These are phyloP conservation scores for Plantago lanceolata DNA, from an alignment of 305 asterid genomes.

Conservation along the genomic window DNA sequence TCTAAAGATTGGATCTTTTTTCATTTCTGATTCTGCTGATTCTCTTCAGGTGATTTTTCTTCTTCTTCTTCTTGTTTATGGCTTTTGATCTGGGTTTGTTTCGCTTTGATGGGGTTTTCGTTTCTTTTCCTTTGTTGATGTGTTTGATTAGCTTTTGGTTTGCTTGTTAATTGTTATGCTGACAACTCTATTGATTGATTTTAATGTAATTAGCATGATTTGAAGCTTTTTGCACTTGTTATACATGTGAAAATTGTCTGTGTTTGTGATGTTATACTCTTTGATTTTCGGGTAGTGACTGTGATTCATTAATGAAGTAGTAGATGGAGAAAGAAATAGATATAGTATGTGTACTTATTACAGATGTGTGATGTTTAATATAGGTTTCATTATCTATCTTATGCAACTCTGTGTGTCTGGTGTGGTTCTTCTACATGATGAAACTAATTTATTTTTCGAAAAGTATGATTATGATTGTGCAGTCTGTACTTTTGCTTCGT, in stretches of 20 bases:
- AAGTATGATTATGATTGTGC: neutral
- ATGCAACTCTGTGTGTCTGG: too few species aligned
- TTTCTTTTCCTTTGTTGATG: neutral
- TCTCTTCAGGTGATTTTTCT: neutral
- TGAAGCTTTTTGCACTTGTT: too few species aligned
- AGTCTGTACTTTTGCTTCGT: neutral
- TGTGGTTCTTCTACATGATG: neutral
- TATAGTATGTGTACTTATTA: too few species aligned
- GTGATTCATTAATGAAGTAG: neutral
- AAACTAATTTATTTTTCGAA: too few species aligned
- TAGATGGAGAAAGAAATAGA: too few species aligned
- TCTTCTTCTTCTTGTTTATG: neutral
- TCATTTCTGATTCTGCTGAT: neutral
- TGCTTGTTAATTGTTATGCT: neutral
- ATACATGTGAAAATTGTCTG: too few species aligned
- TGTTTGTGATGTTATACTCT: too few species aligned
- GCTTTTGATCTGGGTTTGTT: neutral
- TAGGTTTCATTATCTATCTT: neutral
- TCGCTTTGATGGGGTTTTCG: conserved; percentile 20
- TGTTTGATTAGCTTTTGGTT: neutral
- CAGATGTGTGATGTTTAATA: too few species aligned
- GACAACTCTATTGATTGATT: too few species aligned
- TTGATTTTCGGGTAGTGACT: too few species aligned
- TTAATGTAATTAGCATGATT: too few species aligned
- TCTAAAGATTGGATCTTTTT: neutral